Base-by-base conservation (phyloP, 805 yeast genomes). In the Middelhovenomyces tepae region DNA sequence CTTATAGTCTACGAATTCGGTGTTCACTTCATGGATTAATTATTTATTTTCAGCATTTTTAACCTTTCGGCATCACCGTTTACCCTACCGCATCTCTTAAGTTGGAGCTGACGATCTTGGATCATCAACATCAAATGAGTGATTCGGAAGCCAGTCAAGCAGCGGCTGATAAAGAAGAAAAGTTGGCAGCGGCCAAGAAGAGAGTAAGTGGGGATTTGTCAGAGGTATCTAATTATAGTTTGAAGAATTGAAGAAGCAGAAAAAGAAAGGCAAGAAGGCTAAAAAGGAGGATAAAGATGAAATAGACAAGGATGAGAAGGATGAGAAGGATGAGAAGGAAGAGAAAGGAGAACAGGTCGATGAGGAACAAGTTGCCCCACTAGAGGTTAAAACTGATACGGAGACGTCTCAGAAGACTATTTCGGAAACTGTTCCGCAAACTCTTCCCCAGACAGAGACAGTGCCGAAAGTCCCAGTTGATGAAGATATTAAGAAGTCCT, bases 131-230 rank as follows among this genome's bases (percentile, higher is more conserved):
- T n/a, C 11, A 15, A 9, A 31, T 19, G 21, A 35, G 37, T 23
- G 28, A 29, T 29, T 21, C 20, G 25, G 42, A 31, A 37, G 21
- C 34, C 35, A 50, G 28, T 46, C 50, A 15, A 27, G 31, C 18
- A 25, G 60, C 60, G 26, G 56, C 56, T 31, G 47, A 50, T 5
- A 68, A 75, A 41, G 74, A 71, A 31, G 81, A 75, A 49, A 72
- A 75, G 52, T 62, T 82, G 31, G 85, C 78, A 43, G 79, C 78
- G 2, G 91, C 89, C 4, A 69, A 80, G 47, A 78, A 76, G 59
- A 71, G 76, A 42, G 74, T 70, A 26, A 7, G 64, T 54, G 14
- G 19, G 21, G 5, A 15, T 16, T 16, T n/a, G 17, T 11, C 16
- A 14, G 5, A 14, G 11, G 14, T 13, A 28, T 10, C 3, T 14